These are phyloP conservation scores for Breynia disticha DNA, from an alignment of 441 rosid genomes.

Conservation along the genomic window DNA sequence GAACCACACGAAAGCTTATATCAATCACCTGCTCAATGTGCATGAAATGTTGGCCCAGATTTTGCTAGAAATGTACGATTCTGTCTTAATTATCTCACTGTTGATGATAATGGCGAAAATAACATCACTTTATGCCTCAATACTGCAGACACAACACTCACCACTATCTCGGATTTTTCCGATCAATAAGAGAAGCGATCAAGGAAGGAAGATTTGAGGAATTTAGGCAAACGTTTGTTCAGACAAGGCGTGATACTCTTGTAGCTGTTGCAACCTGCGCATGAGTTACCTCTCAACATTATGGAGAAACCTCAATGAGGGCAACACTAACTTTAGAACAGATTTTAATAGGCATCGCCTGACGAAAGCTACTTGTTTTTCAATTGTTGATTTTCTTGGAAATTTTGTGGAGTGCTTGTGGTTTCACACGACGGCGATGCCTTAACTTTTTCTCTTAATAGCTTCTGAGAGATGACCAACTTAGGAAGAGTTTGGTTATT, in stretches of 20 bases:
- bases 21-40: constrained; percentile 67
- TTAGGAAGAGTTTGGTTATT: too few relatives aligned
- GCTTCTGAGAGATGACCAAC: too few relatives aligned
- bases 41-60: constrained; percentile 75
- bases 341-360: too few relatives aligned
- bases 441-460: too few relatives aligned
- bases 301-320: too few relatives aligned
- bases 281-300: constrained; percentile 14
- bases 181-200: constrained; percentile 44
- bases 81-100: neutral
- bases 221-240: constrained; percentile 32
- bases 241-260: constrained; percentile 29
- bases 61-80: constrained; percentile 57
- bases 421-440: too few relatives aligned
- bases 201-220: constrained; percentile 43
- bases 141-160: constrained; percentile 69
- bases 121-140: neutral
- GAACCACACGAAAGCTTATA: constrained; percentile 66
- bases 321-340: too few relatives aligned
- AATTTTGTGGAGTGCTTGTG: too few relatives aligned
- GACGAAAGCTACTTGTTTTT: too few relatives aligned
- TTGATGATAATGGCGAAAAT: neutral
- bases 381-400: too few relatives aligned
- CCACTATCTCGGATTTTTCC: constrained; percentile 56
- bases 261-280: constrained; percentile 16